A percentile compares a stretch with the other conserved stretches of the same genome.
These are phyloP conservation scores for Monilinia fructicola DNA, from an alignment of 2,329 filamentous ascomycete species.

Conservation along the genomic window DNA sequence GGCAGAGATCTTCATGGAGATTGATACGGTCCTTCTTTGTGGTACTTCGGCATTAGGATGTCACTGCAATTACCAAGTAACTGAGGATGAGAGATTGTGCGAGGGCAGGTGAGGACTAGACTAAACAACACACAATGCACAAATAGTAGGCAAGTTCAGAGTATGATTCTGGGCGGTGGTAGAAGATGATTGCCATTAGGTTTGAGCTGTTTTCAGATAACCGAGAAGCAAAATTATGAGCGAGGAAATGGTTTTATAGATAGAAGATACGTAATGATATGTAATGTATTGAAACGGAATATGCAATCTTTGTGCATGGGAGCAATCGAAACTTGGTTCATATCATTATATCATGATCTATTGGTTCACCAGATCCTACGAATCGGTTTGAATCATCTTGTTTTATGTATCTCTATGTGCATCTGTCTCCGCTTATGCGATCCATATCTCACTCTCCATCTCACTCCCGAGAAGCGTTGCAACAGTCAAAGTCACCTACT, in stretches of 20 bases:
- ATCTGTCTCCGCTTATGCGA: not conserved
- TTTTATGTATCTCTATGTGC: not conserved
- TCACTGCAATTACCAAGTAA: no score
- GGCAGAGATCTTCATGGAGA: no score
- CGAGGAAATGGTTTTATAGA: not conserved
- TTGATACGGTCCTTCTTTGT: no score
- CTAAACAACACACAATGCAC: no score
- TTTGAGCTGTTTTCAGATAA: not conserved
- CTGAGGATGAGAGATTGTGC: no score
- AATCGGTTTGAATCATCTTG: not conserved
- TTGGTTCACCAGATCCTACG: conserved; percentile 1
- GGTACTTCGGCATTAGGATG: no score
- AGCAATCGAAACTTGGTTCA: not conserved
- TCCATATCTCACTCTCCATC: not conserved
- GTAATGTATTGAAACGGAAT: not conserved
- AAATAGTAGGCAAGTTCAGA: no score
- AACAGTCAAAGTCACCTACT: not conserved
- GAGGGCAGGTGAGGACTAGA: no score
- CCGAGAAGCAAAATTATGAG: not conserved
- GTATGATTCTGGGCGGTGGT: not conserved
- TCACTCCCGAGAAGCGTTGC: not conserved
- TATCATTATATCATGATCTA: conserved; percentile 8
- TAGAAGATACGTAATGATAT: not conserved
- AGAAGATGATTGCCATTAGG: not conserved
- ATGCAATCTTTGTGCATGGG: not conserved